Conservation (phyloP, 2,329 filamentous ascomycete genomes). For the Alternaria sp. region DNA sequence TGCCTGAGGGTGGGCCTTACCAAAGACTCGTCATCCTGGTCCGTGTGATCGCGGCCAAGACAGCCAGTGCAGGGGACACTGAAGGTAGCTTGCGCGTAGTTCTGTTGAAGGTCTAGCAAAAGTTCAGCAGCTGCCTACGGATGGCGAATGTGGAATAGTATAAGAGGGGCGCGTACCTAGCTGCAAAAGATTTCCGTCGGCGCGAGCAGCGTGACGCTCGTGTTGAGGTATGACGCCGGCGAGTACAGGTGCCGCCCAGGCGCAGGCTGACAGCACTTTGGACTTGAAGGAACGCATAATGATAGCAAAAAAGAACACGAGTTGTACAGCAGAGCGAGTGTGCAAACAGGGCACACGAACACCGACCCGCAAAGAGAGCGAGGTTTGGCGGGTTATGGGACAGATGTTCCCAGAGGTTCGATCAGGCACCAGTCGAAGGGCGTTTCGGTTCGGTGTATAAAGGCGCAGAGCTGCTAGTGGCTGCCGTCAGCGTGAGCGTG, state of each 20-base stretch:
- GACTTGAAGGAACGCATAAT: slow-evolving; percentile 42
- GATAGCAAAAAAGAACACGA: slow-evolving; percentile 13
- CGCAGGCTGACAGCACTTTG: slow-evolving; percentile 39
- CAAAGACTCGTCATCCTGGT: slow-evolving; percentile 50
- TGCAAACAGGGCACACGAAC: slow-evolving; percentile 8
- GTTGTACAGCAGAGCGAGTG: slow-evolving; percentile 6
- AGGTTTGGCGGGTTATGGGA: slow-evolving; percentile 22
- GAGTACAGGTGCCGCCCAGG: slow-evolving; percentile 37
- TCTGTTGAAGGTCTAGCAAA: slow-evolving; percentile 39
- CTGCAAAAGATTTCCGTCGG: slow-evolving; percentile 31
- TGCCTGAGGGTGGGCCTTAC: slow-evolving; percentile 48
- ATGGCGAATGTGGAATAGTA: slow-evolving; percentile 27
- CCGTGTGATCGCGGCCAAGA: slow-evolving; percentile 49
- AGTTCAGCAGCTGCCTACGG: slow-evolving; percentile 42
- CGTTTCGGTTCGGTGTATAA: slow-evolving; percentile 12
- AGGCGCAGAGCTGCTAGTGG: slow-evolving; percentile 16
- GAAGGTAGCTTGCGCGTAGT: slow-evolving; percentile 52
- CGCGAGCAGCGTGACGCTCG: slow-evolving; percentile 18
- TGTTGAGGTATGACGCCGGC: slow-evolving; percentile 34
- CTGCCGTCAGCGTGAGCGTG: slow-evolving; percentile 29
- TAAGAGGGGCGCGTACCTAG: slow-evolving; percentile 39
- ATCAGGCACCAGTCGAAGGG: slow-evolving; percentile 44
- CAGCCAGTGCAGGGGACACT: slow-evolving; percentile 50
- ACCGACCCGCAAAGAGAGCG: slow-evolving; percentile 24
- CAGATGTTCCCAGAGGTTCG: slow-evolving; percentile 22